Conservation (phyloP, 1,284 basidiomycete species). For the Fomitiporia mediterranea region DNA sequence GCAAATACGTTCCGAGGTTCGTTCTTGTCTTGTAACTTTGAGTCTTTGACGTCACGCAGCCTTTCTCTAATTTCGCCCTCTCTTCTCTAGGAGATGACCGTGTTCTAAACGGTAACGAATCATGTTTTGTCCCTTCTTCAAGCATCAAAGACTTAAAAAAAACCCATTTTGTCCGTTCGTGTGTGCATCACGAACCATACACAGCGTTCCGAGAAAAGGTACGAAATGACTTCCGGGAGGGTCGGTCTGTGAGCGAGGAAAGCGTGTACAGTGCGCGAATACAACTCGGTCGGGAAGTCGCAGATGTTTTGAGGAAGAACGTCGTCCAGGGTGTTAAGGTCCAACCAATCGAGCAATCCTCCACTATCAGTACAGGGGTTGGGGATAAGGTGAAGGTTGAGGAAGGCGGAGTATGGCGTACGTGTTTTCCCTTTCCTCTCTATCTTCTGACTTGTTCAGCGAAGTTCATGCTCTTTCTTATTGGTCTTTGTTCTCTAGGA, state of each 20-base stretch:
- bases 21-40: background rate
- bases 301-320: conserved; percentile 63
- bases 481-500: conserved; percentile 34
- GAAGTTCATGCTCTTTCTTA: background rate
- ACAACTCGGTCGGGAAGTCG: conserved; percentile 56
- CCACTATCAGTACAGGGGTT: background rate
- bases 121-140: no score
- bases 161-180: background rate
- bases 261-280: conserved; percentile 49
- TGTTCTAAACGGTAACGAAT: conserved; percentile 51
- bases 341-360: conserved; percentile 16
- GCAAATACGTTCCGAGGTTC: conserved; percentile 60
- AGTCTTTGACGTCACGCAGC: background rate
- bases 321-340: conserved; percentile 62
- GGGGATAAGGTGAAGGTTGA: conserved; percentile 22
- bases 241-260: conserved; percentile 37
- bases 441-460: no score
- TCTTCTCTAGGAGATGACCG: conserved; percentile 45
- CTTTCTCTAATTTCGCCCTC: background rate
- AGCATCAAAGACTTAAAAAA: conserved; percentile 7
- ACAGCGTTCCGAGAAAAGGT: conserved; percentile 69
- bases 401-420: conserved; percentile 54
- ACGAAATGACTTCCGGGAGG: conserved; percentile 45
- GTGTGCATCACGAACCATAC: background rate
- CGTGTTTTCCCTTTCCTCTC: conserved; percentile 6